Base-by-base conservation (phyloP, 2,329 filamentous ascomycete species). In the Madurella fahalii region DNA sequence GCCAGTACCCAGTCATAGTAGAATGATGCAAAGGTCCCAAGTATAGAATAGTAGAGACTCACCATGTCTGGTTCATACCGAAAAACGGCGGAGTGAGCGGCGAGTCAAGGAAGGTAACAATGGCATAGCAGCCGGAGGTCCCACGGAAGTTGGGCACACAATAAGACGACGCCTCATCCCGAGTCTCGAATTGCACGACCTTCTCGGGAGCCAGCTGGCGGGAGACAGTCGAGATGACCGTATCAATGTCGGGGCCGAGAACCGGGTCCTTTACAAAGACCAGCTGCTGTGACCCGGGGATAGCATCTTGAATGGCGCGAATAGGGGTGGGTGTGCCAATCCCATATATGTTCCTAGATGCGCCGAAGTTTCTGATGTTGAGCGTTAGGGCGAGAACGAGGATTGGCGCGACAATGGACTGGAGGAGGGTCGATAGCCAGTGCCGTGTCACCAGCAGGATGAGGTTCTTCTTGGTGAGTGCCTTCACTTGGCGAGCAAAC, bases 51-150 rank as follows among this genome's bases (percentile, higher is more conserved):
- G 9, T 4, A 15, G 13, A 11, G 34, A 37, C 34, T 2, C 11
- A 37, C 34, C 34, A 70, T 12, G 61, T 64, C 34, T 65, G 60
- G 9, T 57, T 58, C 25, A 44, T 20, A 9, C 50, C 50, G 18
- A 32, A 20, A 12, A 20, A 31, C 1, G 42, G 34, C 2, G 56
- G 50, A 4, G 64, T 68, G 41, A 61, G 50, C 5, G 66, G 68
- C 5, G 65, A 68, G 58, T 71, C 67, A 43, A 51, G 48, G 52
- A 71, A 67, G 25, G 49, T 61, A 8, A 70, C 55, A 20, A 63
- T 52, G 42, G 64, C 67, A 44, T 66, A 64, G 54, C 67, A 70
- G 48, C 61, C 57, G 42, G 63, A 67, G 20, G 65, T 54, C n/a
- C 66, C 66, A 2, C 61, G 59, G 16, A 63, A 49, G 45, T 67